phyloP scores from a whole-genome alignment of 2,329 filamentous ascomycete species.

The Venturia effusa region DNA sequence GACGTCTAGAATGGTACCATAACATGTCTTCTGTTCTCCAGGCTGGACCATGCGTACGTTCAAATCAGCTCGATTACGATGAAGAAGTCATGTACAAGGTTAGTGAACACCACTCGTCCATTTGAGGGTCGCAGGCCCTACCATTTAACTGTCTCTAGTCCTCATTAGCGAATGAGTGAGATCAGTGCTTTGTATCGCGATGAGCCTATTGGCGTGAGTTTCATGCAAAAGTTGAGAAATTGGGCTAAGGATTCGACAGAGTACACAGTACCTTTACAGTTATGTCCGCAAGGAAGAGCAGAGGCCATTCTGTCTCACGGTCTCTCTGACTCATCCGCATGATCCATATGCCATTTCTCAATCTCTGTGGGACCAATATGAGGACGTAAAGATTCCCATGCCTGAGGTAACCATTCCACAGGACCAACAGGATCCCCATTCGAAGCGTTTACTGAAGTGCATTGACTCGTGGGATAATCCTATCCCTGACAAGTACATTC shows the following conservation, averaged over 20 bases:
- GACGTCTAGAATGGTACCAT: constrained; percentile 82
- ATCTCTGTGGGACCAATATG: constrained; percentile 89
- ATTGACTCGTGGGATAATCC: constrained; percentile 78
- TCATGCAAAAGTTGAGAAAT: background rate
- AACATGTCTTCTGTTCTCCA: constrained; percentile 90
- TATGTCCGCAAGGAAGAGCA: constrained; percentile 67
- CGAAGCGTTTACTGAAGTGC: constrained; percentile 74
- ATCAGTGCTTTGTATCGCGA: constrained; percentile 1
- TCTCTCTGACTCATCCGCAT: constrained; percentile 88
- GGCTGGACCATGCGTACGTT: constrained; percentile 76
- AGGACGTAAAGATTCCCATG: constrained; percentile 75
- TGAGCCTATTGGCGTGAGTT: background rate
- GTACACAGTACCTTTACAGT: constrained; percentile 81
- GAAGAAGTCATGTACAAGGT: constrained; percentile 87
- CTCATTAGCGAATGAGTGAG: constrained; percentile 2
- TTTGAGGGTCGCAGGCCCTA: background rate
- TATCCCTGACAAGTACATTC: constrained; percentile 77
- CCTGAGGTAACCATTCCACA: constrained; percentile 69
- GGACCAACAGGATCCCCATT: constrained; percentile 77
- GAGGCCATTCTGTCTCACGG: constrained; percentile 75
- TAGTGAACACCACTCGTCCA: constrained; percentile 12
- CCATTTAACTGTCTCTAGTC: constrained; percentile 6
- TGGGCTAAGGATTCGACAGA: constrained; percentile 32
- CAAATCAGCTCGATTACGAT: constrained; percentile 92
- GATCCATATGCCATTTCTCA: constrained; percentile 91